Evolutionary conservation across 345 rosid genomes (phyloP), one percentile per base, ranked within the genome.

Genomic region (Punica granatum): DNA sequence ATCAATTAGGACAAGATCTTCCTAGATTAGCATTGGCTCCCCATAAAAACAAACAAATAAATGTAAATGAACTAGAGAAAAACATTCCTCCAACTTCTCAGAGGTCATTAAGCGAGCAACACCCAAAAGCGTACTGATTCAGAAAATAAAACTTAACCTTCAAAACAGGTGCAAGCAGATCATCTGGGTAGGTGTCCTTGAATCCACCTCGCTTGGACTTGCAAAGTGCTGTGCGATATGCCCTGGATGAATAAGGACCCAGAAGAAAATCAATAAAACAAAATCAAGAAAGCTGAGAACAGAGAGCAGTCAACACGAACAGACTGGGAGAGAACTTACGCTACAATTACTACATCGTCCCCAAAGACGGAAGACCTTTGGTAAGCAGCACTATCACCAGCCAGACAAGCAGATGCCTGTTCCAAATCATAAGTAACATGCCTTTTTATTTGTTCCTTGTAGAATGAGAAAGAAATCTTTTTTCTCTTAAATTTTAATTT

Each of bases 331-430:
- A 34, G 18, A 25, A 83, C 88, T 85, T 79, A 93, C 98, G 95
- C 91, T 19, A 89, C 98, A 58, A 89, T 84, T 66, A 90, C 98
- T 63, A 89, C 88, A 74, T 93, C 97, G 53, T 93, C 97, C 15
- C 91, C 98, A 71, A 77, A 90, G 3, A 69, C 79, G 63, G 90
- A 78, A 16, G 88, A 78, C 75, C 99, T 84, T 35, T 85, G 97
- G 78, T 92, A 89, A 0, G 93, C 92, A 43, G 99, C 87, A 71
- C 96, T 91, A 70, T 89, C 95, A n/a, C 98, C 99, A 44, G 98
- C 91, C 41, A 78, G 77, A 74, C 98, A 93, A 25, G 80, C 82
- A 58, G 90, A 87, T 56, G 84, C 89, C 98, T 90, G 73, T 25
- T 36, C 25, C 34, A 75, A 59, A 48, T n/a, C n/a, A n/a, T n/a